A percentile compares a stretch with the other conserved stretches of the same genome.
Conservation (phyloP, 2,329 filamentous ascomycete species). For the Leptographium wingfieldii region DNA sequence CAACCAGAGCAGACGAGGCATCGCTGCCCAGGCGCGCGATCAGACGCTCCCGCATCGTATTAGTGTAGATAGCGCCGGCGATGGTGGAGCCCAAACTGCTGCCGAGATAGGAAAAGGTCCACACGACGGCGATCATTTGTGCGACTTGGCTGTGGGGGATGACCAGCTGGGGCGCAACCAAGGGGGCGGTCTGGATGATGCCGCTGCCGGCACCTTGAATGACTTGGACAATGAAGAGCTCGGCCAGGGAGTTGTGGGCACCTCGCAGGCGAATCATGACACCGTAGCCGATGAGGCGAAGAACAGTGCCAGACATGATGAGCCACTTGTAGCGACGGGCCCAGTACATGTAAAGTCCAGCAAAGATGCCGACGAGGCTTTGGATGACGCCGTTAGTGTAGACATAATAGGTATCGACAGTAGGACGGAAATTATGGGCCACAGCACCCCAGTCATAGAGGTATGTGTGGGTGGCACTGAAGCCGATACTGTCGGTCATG, state of each 20-base stretch:
- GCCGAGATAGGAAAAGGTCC: slow-evolving; percentile 6
- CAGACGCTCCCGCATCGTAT: slow-evolving; percentile 2
- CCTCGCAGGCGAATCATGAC: slow-evolving; percentile 35
- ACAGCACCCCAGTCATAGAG: slow-evolving; percentile 8
- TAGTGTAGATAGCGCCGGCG: slow-evolving; percentile 10
- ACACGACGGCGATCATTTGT: slow-evolving; percentile 7
- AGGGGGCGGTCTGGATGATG: slow-evolving; percentile 27
- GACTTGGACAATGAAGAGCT: slow-evolving; percentile 34
- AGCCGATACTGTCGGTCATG: slow-evolving; percentile 12
- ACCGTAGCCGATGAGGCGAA: slow-evolving; percentile 9
- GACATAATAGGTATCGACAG: slow-evolving; percentile 4
- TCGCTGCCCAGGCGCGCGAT: slow-evolving; percentile 3
- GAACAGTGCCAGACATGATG: slow-evolving; percentile 5
- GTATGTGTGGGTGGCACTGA: slow-evolving; percentile 5
- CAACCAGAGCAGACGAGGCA: slow-evolving; percentile 4
- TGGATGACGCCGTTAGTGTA: slow-evolving; percentile 8
- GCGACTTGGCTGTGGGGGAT: slow-evolving; percentile 7
- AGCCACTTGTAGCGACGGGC: slow-evolving; percentile 8
- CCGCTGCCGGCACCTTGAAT: slow-evolving; percentile 35
- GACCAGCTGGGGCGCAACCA: slow-evolving; percentile 23
- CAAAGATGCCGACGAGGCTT: slow-evolving; percentile 6
- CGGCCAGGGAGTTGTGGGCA: slow-evolving; percentile 27
- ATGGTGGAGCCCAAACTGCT: slow-evolving; percentile 7
- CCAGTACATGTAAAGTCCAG: slow-evolving; percentile 6
- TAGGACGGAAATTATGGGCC: slow-evolving; percentile 4